phyloP scores from a whole-genome alignment of 495 filamentous ascomycete species.

The Evernia prunastri region DNA sequence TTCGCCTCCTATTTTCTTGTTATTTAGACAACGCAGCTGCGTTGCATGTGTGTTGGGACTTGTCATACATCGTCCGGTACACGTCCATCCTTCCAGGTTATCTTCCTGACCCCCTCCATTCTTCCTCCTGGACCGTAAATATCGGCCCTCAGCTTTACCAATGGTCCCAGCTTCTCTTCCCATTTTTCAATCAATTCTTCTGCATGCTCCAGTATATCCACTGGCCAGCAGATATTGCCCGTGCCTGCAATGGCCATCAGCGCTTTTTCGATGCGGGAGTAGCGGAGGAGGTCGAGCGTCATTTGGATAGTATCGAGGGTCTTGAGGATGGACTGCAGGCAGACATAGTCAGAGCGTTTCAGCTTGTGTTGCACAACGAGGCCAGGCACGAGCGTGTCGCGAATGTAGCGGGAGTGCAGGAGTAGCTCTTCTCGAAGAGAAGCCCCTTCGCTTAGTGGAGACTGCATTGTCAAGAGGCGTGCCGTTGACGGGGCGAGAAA shows the following conservation, averaged over 20 bases:
- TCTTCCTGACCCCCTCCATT: conserved; percentile 21
- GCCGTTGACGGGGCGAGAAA: background rate
- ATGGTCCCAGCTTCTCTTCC: conserved; percentile 21
- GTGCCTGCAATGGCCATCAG: conserved; percentile 16
- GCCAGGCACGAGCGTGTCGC: conserved; percentile 20
- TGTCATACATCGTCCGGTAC: conserved; percentile 7
- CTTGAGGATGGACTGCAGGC: conserved; percentile 15
- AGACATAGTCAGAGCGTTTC: background rate
- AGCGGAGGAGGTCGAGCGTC: conserved; percentile 22
- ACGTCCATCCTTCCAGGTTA: background rate
- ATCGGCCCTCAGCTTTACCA: conserved; percentile 22
- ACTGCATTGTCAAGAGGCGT: background rate
- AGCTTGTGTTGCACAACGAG: conserved; percentile 11
- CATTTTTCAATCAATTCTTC: conserved; percentile 21
- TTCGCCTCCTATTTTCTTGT: conserved; percentile 1
- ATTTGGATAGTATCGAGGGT: conserved; percentile 13
- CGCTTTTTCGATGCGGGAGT: conserved; percentile 25
- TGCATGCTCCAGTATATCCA: conserved; percentile 17
- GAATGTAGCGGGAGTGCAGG: conserved; percentile 22
- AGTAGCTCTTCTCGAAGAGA: conserved; percentile 13
- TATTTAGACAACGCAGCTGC: background rate
- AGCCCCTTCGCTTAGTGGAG: background rate
- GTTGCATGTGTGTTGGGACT: background rate
- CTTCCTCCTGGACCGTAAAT: conserved; percentile 22
- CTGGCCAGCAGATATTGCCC: conserved; percentile 16